phyloP scores from a whole-genome alignment of 257 asterid species.

The Forsythia suspensa region DNA sequence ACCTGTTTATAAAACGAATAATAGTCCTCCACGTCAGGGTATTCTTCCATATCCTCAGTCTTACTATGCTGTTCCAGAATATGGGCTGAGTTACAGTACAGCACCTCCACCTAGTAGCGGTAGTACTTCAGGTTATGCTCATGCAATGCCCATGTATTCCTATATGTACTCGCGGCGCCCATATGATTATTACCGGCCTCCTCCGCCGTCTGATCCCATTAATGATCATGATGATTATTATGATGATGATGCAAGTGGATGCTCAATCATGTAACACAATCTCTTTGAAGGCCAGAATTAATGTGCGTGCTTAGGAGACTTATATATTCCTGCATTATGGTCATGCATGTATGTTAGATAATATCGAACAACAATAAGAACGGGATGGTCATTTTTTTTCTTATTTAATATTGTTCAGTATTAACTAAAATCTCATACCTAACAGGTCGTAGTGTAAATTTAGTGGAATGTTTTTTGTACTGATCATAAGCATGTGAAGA shows the following conservation, averaged over 20 bases:
- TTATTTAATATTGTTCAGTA: too few species aligned
- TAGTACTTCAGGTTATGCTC: slow-evolving; percentile 33
- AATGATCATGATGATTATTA: slow-evolving; percentile 12
- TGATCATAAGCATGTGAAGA: background rate
- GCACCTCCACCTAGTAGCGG: slow-evolving; percentile 35
- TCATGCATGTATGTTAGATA: too few species aligned
- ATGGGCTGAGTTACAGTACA: slow-evolving; percentile 50
- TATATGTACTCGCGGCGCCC: slow-evolving; percentile 27
- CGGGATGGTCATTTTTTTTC: too few species aligned
- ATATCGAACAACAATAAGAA: too few species aligned
- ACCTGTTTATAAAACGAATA: slow-evolving; percentile 29
- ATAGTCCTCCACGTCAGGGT: slow-evolving; percentile 32
- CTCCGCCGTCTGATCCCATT: slow-evolving; percentile 22
- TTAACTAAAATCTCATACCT: too few species aligned
- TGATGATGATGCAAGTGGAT: slow-evolving; percentile 33
- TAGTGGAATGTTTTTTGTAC: too few species aligned
- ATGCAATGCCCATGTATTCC: slow-evolving; percentile 41
- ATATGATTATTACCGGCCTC: slow-evolving; percentile 15
- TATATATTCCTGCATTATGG: too few species aligned
- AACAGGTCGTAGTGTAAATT: too few species aligned
- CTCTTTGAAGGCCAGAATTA: background rate
- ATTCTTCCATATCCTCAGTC: slow-evolving; percentile 35
- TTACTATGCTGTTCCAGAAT: slow-evolving; percentile 40
- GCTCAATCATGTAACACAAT: slow-evolving; percentile 36
- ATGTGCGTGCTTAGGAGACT: background rate